A percentile compares a stretch with the other conserved stretches of the same genome.
Conservation (phyloP, 176 grass and related monocot species). For the Zoysia pacifica region DNA sequence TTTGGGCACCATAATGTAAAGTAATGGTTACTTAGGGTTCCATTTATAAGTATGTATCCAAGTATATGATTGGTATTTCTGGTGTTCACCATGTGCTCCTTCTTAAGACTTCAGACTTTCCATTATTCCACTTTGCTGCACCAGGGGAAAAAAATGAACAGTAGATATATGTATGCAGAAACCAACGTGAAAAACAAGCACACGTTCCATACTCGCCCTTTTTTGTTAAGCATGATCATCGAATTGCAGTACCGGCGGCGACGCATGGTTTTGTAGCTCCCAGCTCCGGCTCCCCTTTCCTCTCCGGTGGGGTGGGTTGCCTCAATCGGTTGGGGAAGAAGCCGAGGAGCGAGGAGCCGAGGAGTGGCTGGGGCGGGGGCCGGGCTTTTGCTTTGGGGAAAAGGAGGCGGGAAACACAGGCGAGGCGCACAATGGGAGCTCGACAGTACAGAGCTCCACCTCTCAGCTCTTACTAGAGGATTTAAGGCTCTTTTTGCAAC, state of each 20-base stretch:
- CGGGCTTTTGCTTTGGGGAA: not conserved
- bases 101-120: not conserved
- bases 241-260: not conserved
- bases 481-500: no score
- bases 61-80: not conserved
- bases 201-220: no score
- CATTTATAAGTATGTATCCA: slow-evolving; percentile 5
- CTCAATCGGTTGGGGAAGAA: slow-evolving; percentile 12
- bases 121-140: not conserved
- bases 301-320: not conserved
- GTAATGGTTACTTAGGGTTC: slow-evolving; percentile 34
- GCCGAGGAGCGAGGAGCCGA: not conserved
- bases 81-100: not conserved
- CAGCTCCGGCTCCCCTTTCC: not conserved
- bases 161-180: not conserved
- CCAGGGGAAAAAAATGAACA: not conserved
- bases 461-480: no score
- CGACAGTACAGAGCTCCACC: not conserved
- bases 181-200: no score
- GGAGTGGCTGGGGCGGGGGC: no score
- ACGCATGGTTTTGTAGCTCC: not conserved
- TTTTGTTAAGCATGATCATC: no score
- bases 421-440: not conserved
- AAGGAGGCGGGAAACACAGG: slow-evolving; percentile 16
- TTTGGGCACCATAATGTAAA: slow-evolving; percentile 54